Evolutionary conservation across 1,284 basidiomycete genomes (phyloP), one percentile per base, ranked within the genome.

Genomic region (Xerocomus nothofagi): DNA sequence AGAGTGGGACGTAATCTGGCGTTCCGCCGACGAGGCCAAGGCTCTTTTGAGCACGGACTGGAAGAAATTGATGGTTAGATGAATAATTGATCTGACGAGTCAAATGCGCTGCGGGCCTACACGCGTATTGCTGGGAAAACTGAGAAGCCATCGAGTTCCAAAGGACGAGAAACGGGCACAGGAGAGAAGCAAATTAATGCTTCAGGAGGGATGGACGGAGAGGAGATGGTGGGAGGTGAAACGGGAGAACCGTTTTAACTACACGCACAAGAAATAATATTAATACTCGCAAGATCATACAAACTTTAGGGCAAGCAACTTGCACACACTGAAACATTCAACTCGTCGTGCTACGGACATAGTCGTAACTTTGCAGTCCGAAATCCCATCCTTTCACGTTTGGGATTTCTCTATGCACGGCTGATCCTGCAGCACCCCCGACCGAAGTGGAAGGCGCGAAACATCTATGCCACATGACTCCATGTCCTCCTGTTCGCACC

Each of bases 1-100:
- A 71, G 34, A 90, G 73, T 20, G 84, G 71, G 23, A 76, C 69
- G 70, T 93, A 98, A 57, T 82, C 78, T 44, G 95, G 93, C 15
- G 84, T 78, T 36, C 89, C 91, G 55, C 85, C 81, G 64, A 93
- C 84, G 63, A 98, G 81, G 56, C 91, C 92, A 53, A 95, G 76
- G 50, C 82, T 81, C 82, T 97, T 98, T 81, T 96, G 93, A 43
- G 95, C 90, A 69, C 95, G 91, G 77, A 86, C 92, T 93, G 31
- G 17, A 44, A 41, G 21, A 31, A 49, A 44, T 32, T 26, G 45
- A 34, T 23, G 30, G 31, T 49, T 2, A 53, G 41, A 51, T 46
- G 46, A 23, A n/a, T 20, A 14, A 33, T 18, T 37, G 37, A 56
- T 57, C 27, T 42, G 15, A 31, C 36, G 31, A 47, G 40, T 46